Base-by-base conservation (phyloP, 495 filamentous ascomycete species). In the Xylaria grammica region DNA sequence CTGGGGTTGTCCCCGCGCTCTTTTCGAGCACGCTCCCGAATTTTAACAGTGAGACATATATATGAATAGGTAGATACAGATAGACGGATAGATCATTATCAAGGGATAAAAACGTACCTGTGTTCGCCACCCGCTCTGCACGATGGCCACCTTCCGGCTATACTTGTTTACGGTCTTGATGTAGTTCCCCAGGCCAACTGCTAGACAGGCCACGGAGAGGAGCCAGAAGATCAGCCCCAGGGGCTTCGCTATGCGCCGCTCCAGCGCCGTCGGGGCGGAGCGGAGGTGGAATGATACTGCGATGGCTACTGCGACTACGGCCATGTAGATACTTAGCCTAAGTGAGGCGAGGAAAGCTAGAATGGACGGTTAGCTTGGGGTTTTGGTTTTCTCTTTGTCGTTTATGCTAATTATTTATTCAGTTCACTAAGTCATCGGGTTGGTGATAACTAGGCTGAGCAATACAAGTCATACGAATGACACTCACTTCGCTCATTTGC, bases 51-150 rank as follows among this genome's bases (percentile, higher is more conserved):
- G n/a, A n/a, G n/a, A n/a, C n/a, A n/a, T 36, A 36, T 36, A 36
- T 6, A 36, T 6, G 34, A 36, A 36, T 6, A 8, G 44, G 44
- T 8, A 48, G 17, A 22, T 8, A 48, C 4, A 48, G 6, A 15
- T 20, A 48, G 15, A 48, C n/a, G 4, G n/a, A 27, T 34, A 30
- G 30, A 22, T n/a, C 4, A 40, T n/a, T n/a, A 38, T 36, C 15
- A 27, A 38, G 13, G 19, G 44, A 0, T 19, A 30, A 38, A 20
- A 2, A 6, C 40, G 44, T 57, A 64, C 62, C 75, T 97, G 93
- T 38, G 95, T 97, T 78, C 93, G 96, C 89, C 91, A 94, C 34
- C 95, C 95, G 52, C 87, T 91, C 78, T 99, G 95, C 38, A 98
- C 95, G 60, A 99, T 81, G 0, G 95, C 95, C 27, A 82, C 80